Evolutionary conservation across 163 green algal genomes (phyloP).

Genomic region (Scenedesmus sp.): DNA sequence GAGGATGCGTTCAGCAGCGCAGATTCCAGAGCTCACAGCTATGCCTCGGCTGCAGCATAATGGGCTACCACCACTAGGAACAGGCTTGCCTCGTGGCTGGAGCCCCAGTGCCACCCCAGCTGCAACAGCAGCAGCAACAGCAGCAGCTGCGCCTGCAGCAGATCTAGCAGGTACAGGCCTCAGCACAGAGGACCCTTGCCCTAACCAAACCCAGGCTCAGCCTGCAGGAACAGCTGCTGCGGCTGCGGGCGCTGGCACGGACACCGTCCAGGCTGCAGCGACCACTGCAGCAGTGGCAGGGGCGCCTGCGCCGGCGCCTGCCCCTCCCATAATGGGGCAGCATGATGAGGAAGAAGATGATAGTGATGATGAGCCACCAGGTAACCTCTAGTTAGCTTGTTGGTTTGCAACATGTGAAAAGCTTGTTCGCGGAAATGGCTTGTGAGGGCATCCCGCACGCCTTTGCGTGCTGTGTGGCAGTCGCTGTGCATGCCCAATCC

Average conservation of each 20-base stretch:
- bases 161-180: background rate
- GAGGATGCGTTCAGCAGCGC: background rate
- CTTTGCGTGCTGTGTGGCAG: too few relatives aligned
- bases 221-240: slow-evolving; percentile 4
- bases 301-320: background rate
- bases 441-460: too few relatives aligned
- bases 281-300: background rate
- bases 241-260: background rate
- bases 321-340: background rate
- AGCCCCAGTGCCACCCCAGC: background rate
- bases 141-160: background rate
- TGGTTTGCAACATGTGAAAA: too few relatives aligned
- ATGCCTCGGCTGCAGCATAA: background rate
- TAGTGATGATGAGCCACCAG: slow-evolving; percentile 23
- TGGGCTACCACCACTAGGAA: background rate
- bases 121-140: background rate
- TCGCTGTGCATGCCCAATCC: too few relatives aligned
- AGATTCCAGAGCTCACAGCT: background rate
- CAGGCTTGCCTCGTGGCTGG: background rate
- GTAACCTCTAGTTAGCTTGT: background rate
- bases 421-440: too few relatives aligned
- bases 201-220: background rate
- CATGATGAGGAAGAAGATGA: slow-evolving; percentile 24
- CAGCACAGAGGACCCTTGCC: slow-evolving; percentile 21
- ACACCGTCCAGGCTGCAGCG: background rate